Base-by-base conservation (phyloP, 257 asterid genomes). In the Solanum chilense region DNA sequence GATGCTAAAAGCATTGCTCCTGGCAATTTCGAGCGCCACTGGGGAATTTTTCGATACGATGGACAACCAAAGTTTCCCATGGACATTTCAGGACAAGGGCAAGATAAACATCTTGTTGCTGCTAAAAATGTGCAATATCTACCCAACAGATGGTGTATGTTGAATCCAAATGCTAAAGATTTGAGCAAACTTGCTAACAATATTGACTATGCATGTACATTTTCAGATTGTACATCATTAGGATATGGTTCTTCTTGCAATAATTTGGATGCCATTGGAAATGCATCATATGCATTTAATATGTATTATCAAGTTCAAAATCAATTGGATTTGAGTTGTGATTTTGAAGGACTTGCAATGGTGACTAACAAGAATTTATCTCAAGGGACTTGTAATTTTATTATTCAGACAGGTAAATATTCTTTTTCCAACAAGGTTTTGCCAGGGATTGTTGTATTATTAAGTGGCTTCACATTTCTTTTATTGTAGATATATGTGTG, bases 41-140 rank as follows among this genome's bases (percentile, higher is more conserved):
- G 93, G 93, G 93, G 93, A 35, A 88, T 91, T 56, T 91, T 91
- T 27, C 69, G 87, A 70, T 91, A 88, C 29, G 93, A 91, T 58
- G 93, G 93, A n/a, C 91, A 91, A 64, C 90, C 92, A 13, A 91
- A 91, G 90, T 91, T 91, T 87, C 86, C 88, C 1, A 80, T 90
- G 91, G 92, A 87, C 64, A 86, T 91, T 42, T 87, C 92, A 7
- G 92, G 93, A 41, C 91, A 91, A 85, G 86, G 87, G 29, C 93
- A 77, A 68, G 91, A 89, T 27, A 91, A 87, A 82, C 86, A 88
- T 90, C 91, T 69, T 5, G 86, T 82, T 76, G 93, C 64, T 15
- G 91, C 92, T 15, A 88, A 89, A 56, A 85, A 90, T 56, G 93
- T 91, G 62, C 25, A 78, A 20, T 90, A 91, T 89, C 90, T 88